phyloP scores from a whole-genome alignment of 148 eudicot genomes.

The Gaultheria prostrata region DNA sequence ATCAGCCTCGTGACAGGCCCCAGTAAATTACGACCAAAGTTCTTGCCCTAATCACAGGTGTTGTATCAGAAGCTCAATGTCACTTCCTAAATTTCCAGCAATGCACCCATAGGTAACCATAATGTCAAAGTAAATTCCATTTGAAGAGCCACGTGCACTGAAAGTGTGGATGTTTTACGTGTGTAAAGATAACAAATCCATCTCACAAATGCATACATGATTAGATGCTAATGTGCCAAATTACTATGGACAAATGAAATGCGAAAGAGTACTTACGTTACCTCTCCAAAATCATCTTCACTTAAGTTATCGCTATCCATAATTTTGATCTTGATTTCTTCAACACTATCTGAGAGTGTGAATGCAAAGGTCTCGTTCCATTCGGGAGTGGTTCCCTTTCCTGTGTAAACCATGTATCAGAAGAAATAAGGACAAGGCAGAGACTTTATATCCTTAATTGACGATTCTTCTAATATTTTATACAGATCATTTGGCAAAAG shows the following conservation, averaged over 20 bases:
- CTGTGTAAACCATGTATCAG: slow-evolving; percentile 36
- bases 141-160: not conserved
- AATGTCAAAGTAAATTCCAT: not conserved
- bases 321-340: slow-evolving; percentile 50
- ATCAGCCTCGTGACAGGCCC: not conserved
- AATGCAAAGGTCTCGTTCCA: slow-evolving; percentile 88
- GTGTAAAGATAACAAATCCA: not conserved
- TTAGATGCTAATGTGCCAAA: not conserved
- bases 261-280: slow-evolving; percentile 36
- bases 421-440: not conserved
- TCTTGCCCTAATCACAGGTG: not conserved
- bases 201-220: not conserved
- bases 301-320: slow-evolving; percentile 62
- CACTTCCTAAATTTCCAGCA: not conserved
- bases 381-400: slow-evolving; percentile 53
- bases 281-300: slow-evolving; percentile 74
- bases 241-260: not conserved
- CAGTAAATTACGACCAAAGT: not conserved
- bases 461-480: not conserved
- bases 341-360: slow-evolving; percentile 38
- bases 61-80: not conserved
- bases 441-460: not conserved
- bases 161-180: not conserved
- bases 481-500: not conserved
- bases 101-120: not conserved